A percentile compares a stretch with the other conserved stretches of the same genome.
phyloP scores from a whole-genome alignment of 176 grass and related monocot species.

The Rhynchospora tenuis region DNA sequence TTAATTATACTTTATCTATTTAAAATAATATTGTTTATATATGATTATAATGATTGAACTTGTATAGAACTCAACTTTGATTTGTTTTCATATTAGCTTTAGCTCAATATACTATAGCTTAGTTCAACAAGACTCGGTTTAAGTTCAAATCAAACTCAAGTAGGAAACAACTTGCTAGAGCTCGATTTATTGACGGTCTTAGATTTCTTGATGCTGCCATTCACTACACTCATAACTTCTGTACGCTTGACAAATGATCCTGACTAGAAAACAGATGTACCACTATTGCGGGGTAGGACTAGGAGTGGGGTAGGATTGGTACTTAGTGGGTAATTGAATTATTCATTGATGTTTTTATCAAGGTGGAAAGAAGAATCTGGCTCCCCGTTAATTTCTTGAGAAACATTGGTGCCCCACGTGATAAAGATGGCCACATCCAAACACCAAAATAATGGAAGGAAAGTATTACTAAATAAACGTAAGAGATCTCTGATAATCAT shows the following conservation, averaged over 20 bases:
- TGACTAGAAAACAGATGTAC: conserved; percentile 5
- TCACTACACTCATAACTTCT: too few species aligned
- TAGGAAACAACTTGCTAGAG: too few species aligned
- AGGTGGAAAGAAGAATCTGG: conserved; percentile 24
- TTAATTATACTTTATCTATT: too few species aligned
- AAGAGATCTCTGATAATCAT: not conserved
- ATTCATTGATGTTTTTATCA: conserved; percentile 14
- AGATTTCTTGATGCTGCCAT: too few species aligned
- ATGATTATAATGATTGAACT: too few species aligned
- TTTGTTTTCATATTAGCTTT: too few species aligned
- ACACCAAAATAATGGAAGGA: conserved; percentile 7
- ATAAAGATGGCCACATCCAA: conserved; percentile 6
- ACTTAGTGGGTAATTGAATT: conserved; percentile 19
- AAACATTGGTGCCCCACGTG: not conserved
- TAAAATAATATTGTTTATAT: too few species aligned
- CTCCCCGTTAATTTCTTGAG: conserved; percentile 8
- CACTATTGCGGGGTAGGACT: not conserved
- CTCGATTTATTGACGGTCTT: too few species aligned
- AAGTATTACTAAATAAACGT: conserved; percentile 10
- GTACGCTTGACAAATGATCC: not conserved
- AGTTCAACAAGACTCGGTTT: too few species aligned
- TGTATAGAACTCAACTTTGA: too few species aligned
- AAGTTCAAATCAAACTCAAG: too few species aligned
- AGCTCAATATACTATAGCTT: too few species aligned
- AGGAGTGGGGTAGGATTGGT: not conserved